Base-by-base conservation (phyloP, 177 flowering plant genomes). In the Vitis hybrid region DNA sequence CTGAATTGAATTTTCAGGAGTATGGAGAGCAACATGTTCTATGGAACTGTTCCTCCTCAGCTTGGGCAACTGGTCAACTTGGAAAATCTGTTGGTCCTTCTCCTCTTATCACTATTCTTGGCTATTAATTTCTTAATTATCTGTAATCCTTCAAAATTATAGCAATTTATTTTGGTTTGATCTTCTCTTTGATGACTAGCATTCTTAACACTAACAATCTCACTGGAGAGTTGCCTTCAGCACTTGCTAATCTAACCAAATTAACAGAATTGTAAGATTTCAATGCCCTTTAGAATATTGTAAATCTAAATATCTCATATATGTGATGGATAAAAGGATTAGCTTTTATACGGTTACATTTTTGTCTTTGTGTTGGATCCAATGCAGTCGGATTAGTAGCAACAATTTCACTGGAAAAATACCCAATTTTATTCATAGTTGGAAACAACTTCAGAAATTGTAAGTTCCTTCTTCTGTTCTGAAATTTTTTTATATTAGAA, bases 351-450 rank as follows among this genome's bases (percentile, higher is more conserved):
- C n/a, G 1, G 2, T 21, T 15, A 35, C 1, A 35, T 35, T 35
- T 35, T 35, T 35, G 46, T 6, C 46, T 7, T 35, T 35, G 46
- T 48, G 1, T 52, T 24, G 57, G 9, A 13, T 10, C 7, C 18
- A 27, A 27, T 78, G 69, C 77, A 81, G 83, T 30, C 68, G 83
- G 65, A 64, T 84, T 21, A 73, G 81, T 35, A 61, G 68, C 56
- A 82, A 82, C 63, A 60, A 68, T 52, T 84, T 84, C 61, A 61
- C 40, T 8, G 85, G 85, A 62, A 68, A 11, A 35, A 67, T 84
- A 46, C 87, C 87, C 1, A 49, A 62, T 49, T 76, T 78, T 50
- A 78, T 81, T 60, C 49, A 30, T 65, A 65, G 51, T 18, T 84
- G 74, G 83, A 70, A 48, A 60, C 51, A 66, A 11, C 81, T 84